phyloP scores from a whole-genome alignment of 495 filamentous ascomycete species.

The Neurospora sp. region DNA sequence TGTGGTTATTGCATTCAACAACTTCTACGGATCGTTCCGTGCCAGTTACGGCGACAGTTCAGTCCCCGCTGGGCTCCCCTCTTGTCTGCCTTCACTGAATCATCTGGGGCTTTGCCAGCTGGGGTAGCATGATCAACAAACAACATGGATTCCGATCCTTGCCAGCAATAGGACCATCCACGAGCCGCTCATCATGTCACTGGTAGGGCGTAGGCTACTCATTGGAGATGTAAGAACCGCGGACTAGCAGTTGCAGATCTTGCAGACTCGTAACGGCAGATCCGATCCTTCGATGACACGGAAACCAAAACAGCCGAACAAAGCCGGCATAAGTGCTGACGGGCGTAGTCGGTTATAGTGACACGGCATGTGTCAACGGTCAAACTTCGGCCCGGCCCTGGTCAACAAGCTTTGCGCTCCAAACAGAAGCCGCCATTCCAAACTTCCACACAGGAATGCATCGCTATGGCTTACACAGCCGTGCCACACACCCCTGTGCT shows the following conservation, averaged over 20 bases:
- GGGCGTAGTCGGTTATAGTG: not conserved
- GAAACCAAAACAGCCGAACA: not conserved
- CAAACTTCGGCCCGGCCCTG: not conserved
- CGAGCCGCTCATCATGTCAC: not conserved
- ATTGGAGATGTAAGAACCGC: not conserved
- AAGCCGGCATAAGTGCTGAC: not conserved
- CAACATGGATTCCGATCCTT: not conserved
- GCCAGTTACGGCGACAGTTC: not conserved
- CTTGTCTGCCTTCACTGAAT: not conserved
- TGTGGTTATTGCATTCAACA: not conserved
- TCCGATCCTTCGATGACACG: not conserved
- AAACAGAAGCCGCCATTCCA: not conserved
- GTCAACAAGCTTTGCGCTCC: not conserved
- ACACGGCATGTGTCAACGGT: not conserved
- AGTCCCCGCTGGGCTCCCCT: not conserved
- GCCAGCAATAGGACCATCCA: not conserved
- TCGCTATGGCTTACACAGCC: not conserved
- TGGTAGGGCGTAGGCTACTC: not conserved
- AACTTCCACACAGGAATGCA: not conserved
- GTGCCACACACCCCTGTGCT: not conserved
- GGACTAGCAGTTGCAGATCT: not conserved
- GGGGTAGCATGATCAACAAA: not conserved
- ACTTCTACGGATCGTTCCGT: not conserved
- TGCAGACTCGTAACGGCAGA: not conserved
- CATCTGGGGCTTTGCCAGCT: not conserved